A percentile compares a stretch with the other conserved stretches of the same genome.
These are phyloP conservation scores for Verticillium longisporum DNA, from an alignment of 2,329 filamentous ascomycete species.

Conservation along the genomic window DNA sequence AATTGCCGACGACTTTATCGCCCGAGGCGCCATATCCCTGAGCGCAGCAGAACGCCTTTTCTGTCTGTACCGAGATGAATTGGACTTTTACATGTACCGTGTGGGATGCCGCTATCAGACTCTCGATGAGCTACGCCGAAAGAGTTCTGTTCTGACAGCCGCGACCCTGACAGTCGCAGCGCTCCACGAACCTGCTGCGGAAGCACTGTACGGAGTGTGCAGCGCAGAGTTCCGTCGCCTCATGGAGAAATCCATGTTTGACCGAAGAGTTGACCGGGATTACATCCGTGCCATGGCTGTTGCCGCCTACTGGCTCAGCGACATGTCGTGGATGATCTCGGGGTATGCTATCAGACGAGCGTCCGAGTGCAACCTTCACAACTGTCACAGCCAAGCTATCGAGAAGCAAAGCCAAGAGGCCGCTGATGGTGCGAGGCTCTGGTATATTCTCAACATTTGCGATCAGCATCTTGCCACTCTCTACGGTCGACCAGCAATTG, in stretches of 20 bases:
- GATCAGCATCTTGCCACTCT: conserved; percentile 56
- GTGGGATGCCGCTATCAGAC: conserved; percentile 42
- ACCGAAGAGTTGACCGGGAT: conserved; percentile 31
- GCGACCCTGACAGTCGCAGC: conserved; percentile 52
- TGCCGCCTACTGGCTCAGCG: conserved; percentile 56
- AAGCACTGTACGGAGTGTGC: conserved; percentile 43
- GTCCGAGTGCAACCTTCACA: conserved; percentile 37
- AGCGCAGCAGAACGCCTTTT: conserved; percentile 45
- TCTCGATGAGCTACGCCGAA: conserved; percentile 43
- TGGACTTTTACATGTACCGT: conserved; percentile 43
- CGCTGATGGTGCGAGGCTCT: conserved; percentile 48
- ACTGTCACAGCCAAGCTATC: conserved; percentile 32
- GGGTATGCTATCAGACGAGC: conserved; percentile 45
- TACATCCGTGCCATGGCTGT: conserved; percentile 53
- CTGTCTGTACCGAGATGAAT: conserved; percentile 38
- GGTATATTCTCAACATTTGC: conserved; percentile 56
- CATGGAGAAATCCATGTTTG: conserved; percentile 36
- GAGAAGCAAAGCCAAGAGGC: conserved; percentile 31
- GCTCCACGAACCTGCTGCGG: conserved; percentile 46
- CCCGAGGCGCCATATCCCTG: conserved; percentile 32
- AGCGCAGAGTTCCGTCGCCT: conserved; percentile 48
- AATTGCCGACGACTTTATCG: conserved; percentile 23
- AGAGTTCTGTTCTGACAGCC: conserved; percentile 47
- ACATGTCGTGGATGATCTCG: conserved; percentile 56
- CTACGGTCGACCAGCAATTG: conserved; percentile 51